phyloP scores from a whole-genome alignment of 78 protist species.

The Blattamonas nauphoetae region DNA sequence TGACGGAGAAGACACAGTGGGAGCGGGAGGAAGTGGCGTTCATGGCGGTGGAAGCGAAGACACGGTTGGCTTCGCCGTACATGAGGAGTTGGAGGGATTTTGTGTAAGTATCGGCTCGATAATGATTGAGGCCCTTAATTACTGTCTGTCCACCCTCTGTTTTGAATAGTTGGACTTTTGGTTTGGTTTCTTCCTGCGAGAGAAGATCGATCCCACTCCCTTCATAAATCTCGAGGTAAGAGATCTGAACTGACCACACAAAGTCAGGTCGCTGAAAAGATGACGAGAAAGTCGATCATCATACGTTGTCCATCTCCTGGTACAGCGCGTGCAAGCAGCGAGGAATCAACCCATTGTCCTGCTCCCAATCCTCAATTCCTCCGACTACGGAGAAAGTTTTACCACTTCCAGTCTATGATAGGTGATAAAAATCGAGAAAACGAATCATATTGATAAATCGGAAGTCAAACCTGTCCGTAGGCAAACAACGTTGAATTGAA shows the following conservation, averaged over 20 bases:
- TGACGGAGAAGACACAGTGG: slow-evolving; percentile 9
- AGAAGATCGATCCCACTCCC: neutral
- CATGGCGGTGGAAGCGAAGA: neutral
- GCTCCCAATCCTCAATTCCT: neutral
- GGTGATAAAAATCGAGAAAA: neutral
- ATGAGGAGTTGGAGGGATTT: neutral
- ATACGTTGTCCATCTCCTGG: neutral
- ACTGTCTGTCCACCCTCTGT: neutral
- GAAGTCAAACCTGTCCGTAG: neutral
- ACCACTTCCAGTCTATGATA: slow-evolving; percentile 4
- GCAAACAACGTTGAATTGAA: slow-evolving; percentile 2
- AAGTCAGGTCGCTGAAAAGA: neutral
- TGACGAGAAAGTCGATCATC: neutral
- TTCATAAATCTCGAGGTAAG: neutral
- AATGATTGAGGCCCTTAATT: neutral
- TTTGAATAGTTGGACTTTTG: neutral
- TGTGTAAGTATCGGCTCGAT: neutral
- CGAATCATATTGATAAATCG: neutral
- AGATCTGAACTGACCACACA: neutral
- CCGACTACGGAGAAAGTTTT: neutral
- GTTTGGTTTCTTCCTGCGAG: neutral
- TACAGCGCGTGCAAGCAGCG: neutral
- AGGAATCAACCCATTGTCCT: neutral
- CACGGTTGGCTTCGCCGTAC: neutral
- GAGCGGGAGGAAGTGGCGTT: slow-evolving; percentile 22